phyloP scores from a whole-genome alignment of 2,329 filamentous ascomycete genomes.

The Cladobotryum protrusum region DNA sequence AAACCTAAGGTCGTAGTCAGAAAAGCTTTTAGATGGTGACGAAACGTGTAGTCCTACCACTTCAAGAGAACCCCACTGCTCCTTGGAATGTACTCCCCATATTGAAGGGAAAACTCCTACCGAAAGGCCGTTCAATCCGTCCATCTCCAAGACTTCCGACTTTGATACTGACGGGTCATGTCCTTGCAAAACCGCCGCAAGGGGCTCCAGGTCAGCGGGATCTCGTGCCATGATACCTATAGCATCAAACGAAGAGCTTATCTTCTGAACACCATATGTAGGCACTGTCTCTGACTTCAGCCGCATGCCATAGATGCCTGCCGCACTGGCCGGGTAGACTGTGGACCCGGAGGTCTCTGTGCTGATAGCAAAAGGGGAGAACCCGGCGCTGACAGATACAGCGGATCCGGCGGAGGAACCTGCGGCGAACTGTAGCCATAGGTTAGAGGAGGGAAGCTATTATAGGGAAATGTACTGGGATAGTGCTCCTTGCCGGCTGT shows the following conservation, averaged over 20 bases:
- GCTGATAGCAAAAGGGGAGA: slow-evolving; percentile 25
- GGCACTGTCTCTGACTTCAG: slow-evolving; percentile 14
- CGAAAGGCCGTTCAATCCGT: no score
- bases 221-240: slow-evolving; percentile 22
- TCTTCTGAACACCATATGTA: slow-evolving; percentile 13
- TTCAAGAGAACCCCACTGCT: no score
- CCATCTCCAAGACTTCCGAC: no score
- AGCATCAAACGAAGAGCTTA: slow-evolving; percentile 21
- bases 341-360: slow-evolving; percentile 29
- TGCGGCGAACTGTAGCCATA: slow-evolving; percentile 19
- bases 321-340: slow-evolving; percentile 16
- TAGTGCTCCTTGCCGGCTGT: slow-evolving; percentile 14
- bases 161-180: no score
- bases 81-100: no score
- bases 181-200: slow-evolving; percentile 4
- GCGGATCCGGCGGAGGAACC: slow-evolving; percentile 30
- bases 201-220: slow-evolving; percentile 11
- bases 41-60: no score
- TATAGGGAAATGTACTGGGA: not conserved
- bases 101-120: no score
- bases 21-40: no score
- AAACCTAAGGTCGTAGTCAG: no score
- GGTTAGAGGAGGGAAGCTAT: not conserved
- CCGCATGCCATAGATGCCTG: slow-evolving; percentile 23
- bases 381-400: slow-evolving; percentile 26